Conservation (phyloP, 352 stramenopile species). For the Elongisporangium anandrum region DNA sequence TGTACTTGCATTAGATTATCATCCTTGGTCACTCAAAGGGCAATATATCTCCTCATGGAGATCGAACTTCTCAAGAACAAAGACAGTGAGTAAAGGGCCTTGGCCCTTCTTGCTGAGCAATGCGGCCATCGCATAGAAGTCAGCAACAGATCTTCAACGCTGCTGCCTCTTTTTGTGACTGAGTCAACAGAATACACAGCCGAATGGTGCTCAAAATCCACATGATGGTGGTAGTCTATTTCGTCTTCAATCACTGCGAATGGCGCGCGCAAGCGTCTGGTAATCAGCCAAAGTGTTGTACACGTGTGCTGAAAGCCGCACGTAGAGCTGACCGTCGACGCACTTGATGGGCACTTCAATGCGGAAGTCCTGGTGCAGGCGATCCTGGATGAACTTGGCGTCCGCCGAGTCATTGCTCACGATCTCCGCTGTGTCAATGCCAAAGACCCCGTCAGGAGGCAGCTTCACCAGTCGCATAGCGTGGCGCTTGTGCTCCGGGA, state of each 20-base stretch:
- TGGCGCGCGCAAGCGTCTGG: slow-evolving; percentile 37
- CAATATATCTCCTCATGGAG: too few relatives aligned
- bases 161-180: too few relatives aligned
- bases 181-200: not conserved
- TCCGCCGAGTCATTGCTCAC: slow-evolving; percentile 66
- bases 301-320: slow-evolving; percentile 89
- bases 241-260: slow-evolving; percentile 8
- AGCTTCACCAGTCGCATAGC: slow-evolving; percentile 78
- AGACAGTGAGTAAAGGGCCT: too few relatives aligned
- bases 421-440: slow-evolving; percentile 15
- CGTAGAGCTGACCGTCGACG: slow-evolving; percentile 81
- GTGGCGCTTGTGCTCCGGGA: slow-evolving; percentile 57
- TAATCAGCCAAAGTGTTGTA: slow-evolving; percentile 91
- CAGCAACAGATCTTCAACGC: too few relatives aligned
- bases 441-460: slow-evolving; percentile 46
- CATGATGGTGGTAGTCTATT: not conserved
- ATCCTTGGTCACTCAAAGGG: too few relatives aligned
- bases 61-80: too few relatives aligned
- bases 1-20: too few relatives aligned
- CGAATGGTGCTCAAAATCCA: not conserved
- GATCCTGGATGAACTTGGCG: slow-evolving; percentile 90
- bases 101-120: too few relatives aligned
- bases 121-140: too few relatives aligned
- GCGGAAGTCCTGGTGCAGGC: slow-evolving; percentile 60
- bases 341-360: slow-evolving; percentile 95